Evolutionary conservation across 2,329 filamentous ascomycete species (phyloP), one percentile per base, ranked within the genome.

Genomic region (Ceratocystis alfenasii): DNA sequence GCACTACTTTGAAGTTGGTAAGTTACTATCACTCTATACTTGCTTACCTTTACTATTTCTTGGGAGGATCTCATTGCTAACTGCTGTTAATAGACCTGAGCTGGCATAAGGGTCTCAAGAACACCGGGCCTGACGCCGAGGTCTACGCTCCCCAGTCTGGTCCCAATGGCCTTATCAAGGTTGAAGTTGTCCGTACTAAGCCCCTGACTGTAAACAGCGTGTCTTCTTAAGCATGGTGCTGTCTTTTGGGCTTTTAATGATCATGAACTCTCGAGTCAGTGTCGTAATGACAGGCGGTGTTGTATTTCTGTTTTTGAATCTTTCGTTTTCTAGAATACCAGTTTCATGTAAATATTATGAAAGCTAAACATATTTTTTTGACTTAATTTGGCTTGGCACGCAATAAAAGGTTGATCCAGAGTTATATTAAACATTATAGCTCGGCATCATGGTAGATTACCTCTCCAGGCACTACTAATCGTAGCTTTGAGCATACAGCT

Each of bases 1-100:
- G 80, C 94, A 99, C 78, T 97, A 96, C 79, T 97, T 97, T 74
- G 93, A 97, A 77, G 87, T 97, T 75, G 88, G 86, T 90, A 78
- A 78, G 87, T 80, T 53, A 53, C 17, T 44, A 41, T 10, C 20
- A 45, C 57, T 2, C 36, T n/a, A 17, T 4, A 36, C 2, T n/a
- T 30, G n/a, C 17, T 5, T 36, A 1, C 12, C 7, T 17, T 25
- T 20, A 25, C 17, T 20, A 63, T 8, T 15, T 7, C 15, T n/a
- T 25, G 20, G 15, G 15, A 20, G 45, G 3, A 41, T 12, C 36
- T 17, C 25, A 30, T n/a, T 44, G 28, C 28, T 22, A 63, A 62
- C 25, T 4, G 1, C 44, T 50, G 44, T 17, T 44, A 28, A 44
- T 73, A 93, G 93, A 97, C 74, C 78, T 99, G 73, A 93, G 88